A percentile compares a stretch with the other conserved stretches of the same genome.
Evolutionary conservation across 805 yeast species (phyloP).

Genomic region (Schwanniomyces vanrijiae): DNA sequence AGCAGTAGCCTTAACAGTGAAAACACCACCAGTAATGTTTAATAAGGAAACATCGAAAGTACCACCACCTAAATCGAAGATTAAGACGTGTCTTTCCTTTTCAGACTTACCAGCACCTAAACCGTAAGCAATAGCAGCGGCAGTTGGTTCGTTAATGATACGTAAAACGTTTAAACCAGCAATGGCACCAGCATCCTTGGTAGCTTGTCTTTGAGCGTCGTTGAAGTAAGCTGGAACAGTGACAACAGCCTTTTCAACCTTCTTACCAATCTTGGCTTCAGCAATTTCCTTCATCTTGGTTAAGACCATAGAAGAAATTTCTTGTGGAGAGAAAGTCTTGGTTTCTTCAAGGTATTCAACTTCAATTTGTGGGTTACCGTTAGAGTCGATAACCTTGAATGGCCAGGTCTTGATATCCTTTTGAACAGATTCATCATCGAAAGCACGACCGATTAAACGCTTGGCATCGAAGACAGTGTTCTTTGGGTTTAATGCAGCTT

Average conservation of each 20-base stretch:
- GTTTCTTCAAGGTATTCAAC: conserved; percentile 48
- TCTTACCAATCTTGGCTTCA: conserved; percentile 82
- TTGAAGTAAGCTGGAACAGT: conserved; percentile 53
- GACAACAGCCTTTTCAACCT: conserved; percentile 57
- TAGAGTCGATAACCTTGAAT: conserved; percentile 44
- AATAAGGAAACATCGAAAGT: conserved; percentile 94
- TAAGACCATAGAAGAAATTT: conserved; percentile 49
- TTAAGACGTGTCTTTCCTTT: conserved; percentile 68
- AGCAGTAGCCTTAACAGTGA: conserved; percentile 90
- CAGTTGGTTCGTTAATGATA: conserved; percentile 64
- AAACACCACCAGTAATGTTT: conserved; percentile 93
- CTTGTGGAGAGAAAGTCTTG: conserved; percentile 49
- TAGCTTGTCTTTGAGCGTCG: conserved; percentile 52
- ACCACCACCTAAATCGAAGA: conserved; percentile 97
- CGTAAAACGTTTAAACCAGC: conserved; percentile 50
- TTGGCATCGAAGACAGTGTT: conserved; percentile 52
- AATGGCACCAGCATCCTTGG: conserved; percentile 54
- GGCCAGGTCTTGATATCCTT: conserved; percentile 51
- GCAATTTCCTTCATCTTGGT: conserved; percentile 68
- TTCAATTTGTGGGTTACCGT: conserved; percentile 48
- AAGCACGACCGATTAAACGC: conserved; percentile 62
- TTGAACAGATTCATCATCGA: conserved; percentile 61
- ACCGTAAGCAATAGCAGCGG: conserved; percentile 97
- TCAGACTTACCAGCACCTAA: conserved; percentile 69
- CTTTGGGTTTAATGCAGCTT: conserved; percentile 51